A percentile compares a stretch with the other conserved stretches of the same genome.
Evolutionary conservation across 2,329 filamentous ascomycete genomes (phyloP).

Genomic region (Colletotrichum sojae): DNA sequence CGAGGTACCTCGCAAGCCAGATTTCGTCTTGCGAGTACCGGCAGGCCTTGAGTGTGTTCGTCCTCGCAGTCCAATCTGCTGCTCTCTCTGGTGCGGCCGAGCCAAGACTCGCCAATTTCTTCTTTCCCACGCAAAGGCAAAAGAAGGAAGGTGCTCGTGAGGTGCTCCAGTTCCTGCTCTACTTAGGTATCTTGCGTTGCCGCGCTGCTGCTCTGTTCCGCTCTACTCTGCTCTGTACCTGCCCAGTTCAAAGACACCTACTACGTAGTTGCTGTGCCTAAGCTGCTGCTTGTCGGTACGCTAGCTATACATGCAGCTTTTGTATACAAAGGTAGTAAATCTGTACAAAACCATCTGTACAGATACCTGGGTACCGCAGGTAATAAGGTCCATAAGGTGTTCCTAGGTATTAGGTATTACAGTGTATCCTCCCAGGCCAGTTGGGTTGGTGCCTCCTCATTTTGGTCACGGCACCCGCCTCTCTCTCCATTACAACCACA

Average conservation of each 20-base stretch:
- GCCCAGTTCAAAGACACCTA: no score
- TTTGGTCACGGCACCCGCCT: conserved; percentile 15
- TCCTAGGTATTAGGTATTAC: conserved; percentile 8
- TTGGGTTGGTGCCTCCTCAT: conserved; percentile 35
- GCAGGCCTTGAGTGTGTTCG: not conserved
- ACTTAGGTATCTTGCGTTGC: no score
- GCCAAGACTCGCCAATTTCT: conserved; percentile 38
- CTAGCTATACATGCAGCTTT: not conserved
- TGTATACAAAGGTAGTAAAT: not conserved
- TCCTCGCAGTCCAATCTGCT: conserved; percentile 9
- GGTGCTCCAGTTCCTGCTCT: no score
- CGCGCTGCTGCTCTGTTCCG: no score
- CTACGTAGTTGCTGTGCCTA: not conserved
- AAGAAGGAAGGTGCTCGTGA: no score
- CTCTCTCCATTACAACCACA: not conserved
- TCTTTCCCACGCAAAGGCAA: not conserved
- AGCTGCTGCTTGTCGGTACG: not conserved
- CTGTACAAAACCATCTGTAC: no score
- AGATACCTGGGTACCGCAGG: not conserved
- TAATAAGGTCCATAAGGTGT: not conserved
- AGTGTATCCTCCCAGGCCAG: not conserved
- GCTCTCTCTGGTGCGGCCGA: conserved; percentile 29
- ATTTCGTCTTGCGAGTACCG: no score
- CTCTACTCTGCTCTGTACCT: no score
- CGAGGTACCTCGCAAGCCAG: not conserved